Evolutionary conservation across 1,284 basidiomycete species (phyloP).

Genomic region (Cutaneotrichosporon cutaneum): DNA sequence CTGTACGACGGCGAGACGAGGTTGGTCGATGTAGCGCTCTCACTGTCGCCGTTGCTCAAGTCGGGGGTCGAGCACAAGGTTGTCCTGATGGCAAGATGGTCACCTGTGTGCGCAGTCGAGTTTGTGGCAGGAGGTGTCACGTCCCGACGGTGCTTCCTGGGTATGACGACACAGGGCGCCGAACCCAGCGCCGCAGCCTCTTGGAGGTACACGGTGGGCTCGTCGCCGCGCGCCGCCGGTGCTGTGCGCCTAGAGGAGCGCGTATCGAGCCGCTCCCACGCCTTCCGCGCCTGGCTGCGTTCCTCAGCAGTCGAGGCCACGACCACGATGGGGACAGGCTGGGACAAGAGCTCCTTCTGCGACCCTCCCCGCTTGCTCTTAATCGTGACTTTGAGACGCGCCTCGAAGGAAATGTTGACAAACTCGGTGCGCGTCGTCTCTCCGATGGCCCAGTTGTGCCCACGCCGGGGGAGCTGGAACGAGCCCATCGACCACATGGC

Average conservation of each 20-base stretch:
- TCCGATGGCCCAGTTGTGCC: constrained; percentile 40
- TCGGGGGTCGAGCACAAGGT: background rate
- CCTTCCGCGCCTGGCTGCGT: background rate
- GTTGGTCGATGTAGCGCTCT: background rate
- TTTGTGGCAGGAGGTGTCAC: background rate
- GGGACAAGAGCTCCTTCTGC: constrained; percentile 24
- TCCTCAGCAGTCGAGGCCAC: constrained; percentile 6
- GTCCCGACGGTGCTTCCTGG: background rate
- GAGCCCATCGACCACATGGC: constrained; percentile 25
- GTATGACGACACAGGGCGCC: background rate
- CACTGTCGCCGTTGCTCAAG: background rate
- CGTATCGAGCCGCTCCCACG: background rate
- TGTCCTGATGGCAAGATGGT: background rate
- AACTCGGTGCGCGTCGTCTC: constrained; percentile 36
- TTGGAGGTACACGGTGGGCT: background rate
- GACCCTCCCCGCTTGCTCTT: constrained; percentile 22
- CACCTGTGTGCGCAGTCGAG: background rate
- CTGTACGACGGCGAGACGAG: background rate
- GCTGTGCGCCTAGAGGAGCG: background rate
- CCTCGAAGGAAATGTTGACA: constrained; percentile 32
- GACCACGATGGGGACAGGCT: background rate
- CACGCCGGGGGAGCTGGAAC: constrained; percentile 31
- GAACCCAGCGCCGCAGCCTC: background rate
- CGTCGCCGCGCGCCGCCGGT: background rate
- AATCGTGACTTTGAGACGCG: constrained; percentile 34